Conservation (phyloP, 129 eudicot species). For the Artemisia annua region DNA sequence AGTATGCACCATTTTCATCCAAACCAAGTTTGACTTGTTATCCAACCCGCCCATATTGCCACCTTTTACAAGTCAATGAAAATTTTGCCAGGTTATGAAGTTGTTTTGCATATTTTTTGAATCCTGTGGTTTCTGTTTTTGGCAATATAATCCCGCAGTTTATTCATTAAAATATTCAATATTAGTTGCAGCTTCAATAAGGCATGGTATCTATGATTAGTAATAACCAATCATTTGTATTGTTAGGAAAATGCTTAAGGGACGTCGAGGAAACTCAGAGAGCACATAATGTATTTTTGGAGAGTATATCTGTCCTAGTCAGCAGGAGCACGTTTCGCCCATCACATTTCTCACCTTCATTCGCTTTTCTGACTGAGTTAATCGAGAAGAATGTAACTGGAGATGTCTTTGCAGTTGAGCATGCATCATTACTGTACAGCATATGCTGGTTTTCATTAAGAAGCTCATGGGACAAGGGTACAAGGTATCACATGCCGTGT, state of each 20-base stretch:
- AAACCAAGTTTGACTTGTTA: not conserved
- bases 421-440: constrained; percentile 65
- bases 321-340: constrained; percentile 42
- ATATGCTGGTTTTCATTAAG: constrained; percentile 64
- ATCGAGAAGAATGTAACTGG: constrained; percentile 50
- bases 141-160: not conserved
- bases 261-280: constrained; percentile 45
- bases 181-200: constrained; percentile 3
- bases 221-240: not conserved
- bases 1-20: no score
- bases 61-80: constrained; percentile 3
- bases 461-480: constrained; percentile 36
- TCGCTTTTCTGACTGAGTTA: constrained; percentile 36
- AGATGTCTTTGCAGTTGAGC: constrained; percentile 65
- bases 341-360: constrained; percentile 34
- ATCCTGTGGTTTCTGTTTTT: not conserved
- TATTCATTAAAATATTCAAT: not conserved
- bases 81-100: constrained; percentile 6
- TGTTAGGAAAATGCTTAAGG: constrained; percentile 63
- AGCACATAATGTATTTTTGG: constrained; percentile 50
- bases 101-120: not conserved
- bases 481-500: constrained; percentile 62
- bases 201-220: not conserved
- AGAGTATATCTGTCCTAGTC: constrained; percentile 58
- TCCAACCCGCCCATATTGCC: not conserved